Conservation (phyloP, 371 early-diverging fungal genomes). For the Mucor sp. region DNA sequence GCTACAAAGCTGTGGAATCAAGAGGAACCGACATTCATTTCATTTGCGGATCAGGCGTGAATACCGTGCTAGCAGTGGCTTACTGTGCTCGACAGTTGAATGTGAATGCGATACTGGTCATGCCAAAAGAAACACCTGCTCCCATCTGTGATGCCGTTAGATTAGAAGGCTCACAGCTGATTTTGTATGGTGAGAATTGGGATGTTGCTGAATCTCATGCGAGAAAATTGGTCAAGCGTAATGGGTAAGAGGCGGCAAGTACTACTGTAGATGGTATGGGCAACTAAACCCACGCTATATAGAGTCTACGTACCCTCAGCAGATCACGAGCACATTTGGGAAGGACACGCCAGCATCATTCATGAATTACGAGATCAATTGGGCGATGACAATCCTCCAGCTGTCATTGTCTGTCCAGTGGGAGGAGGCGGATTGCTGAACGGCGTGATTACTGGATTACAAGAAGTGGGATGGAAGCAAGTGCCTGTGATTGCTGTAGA, state of each 20-base stretch:
- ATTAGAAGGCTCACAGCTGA: constrained; percentile 63
- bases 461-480: constrained; percentile 60
- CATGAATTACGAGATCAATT: constrained; percentile 68
- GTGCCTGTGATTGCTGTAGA: constrained; percentile 76
- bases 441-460: constrained; percentile 68
- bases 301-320: constrained; percentile 69
- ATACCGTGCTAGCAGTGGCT: constrained; percentile 72
- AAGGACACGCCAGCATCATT: constrained; percentile 65
- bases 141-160: constrained; percentile 60
- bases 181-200: constrained; percentile 62
- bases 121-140: constrained; percentile 54
- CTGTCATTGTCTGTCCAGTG: constrained; percentile 68
- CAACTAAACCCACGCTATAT: not conserved
- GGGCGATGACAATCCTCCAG: constrained; percentile 53
- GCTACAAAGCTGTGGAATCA: constrained; percentile 53
- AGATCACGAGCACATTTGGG: constrained; percentile 62
- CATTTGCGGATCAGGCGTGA: constrained; percentile 68
- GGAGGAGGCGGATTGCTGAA: constrained; percentile 75
- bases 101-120: constrained; percentile 58
- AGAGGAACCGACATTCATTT: constrained; percentile 57
- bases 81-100: constrained; percentile 69
- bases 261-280: not conserved
- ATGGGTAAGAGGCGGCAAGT: constrained; percentile 37
- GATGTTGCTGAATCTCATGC: constrained; percentile 57
- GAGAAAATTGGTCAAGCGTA: constrained; percentile 50